Evolutionary conservation across 768 basidiomycete genomes (phyloP).

Genomic region (Atractiella rhizophila): DNA sequence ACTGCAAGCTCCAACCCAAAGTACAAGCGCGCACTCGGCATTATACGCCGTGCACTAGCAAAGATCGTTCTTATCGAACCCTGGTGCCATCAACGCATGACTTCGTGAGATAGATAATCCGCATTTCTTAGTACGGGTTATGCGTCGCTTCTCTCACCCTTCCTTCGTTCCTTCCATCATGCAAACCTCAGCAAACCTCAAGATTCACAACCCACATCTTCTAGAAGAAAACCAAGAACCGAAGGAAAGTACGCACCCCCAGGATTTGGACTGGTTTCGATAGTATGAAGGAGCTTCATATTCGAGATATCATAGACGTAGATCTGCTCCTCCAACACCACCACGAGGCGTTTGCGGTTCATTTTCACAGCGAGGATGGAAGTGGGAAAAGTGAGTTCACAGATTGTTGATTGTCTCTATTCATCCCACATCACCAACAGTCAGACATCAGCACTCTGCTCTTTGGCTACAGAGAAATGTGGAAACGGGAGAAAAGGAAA

Average conservation of each 20-base stretch:
- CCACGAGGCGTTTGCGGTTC: slow-evolving; percentile 85
- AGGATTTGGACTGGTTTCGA: slow-evolving; percentile 86
- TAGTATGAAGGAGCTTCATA: slow-evolving; percentile 89
- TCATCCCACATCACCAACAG: no score
- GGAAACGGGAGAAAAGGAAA: background rate
- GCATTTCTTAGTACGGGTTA: no score
- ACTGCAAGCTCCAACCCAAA: no score
- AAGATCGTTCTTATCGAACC: no score
- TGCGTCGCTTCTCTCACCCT: no score
- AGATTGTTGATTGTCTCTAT: slow-evolving; percentile 91
- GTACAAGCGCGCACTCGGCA: no score
- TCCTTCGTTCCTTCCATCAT: no score
- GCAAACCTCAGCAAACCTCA: background rate
- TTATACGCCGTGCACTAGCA: no score
- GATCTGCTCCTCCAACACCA: slow-evolving; percentile 88
- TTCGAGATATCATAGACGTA: slow-evolving; percentile 98
- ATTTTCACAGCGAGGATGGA: slow-evolving; percentile 93
- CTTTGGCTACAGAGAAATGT: background rate
- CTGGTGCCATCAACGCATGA: no score
- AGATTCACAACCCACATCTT: background rate
- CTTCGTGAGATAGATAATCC: no score
- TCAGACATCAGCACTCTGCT: background rate
- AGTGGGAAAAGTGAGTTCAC: slow-evolving; percentile 90
- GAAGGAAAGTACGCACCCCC: slow-evolving; percentile 36
- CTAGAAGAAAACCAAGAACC: background rate